Percentiles rank a stretch among this genome's conserved stretches.
Evolutionary conservation across 148 eudicot species (phyloP).

Genomic region (Camellia lanceoleosa): DNA sequence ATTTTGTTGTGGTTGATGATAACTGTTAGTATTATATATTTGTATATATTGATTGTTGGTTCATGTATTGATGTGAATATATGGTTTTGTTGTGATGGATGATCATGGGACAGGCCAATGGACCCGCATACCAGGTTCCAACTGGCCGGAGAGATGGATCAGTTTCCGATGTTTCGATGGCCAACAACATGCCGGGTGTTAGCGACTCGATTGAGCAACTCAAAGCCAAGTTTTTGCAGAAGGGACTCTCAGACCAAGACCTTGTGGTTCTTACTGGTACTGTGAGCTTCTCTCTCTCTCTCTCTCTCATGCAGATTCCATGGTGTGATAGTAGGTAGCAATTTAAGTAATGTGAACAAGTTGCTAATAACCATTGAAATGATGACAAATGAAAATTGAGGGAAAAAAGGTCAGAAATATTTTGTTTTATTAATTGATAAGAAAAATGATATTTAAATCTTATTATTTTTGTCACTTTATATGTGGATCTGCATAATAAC

Average conservation of each 20-base stretch:
- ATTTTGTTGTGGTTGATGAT: too few species aligned
- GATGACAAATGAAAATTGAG: background rate
- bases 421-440: too few species aligned
- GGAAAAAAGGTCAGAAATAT: background rate
- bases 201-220: constrained; percentile 39
- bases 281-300: constrained; percentile 9
- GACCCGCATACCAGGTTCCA: constrained; percentile 47
- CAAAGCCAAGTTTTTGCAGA: constrained; percentile 43
- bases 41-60: too few species aligned
- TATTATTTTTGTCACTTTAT: too few species aligned
- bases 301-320: constrained; percentile 17
- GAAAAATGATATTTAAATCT: too few species aligned
- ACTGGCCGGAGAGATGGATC: constrained; percentile 65
- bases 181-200: constrained; percentile 56
- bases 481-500: too few species aligned
- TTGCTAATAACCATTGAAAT: background rate
- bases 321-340: constrained; percentile 30
- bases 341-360: constrained; percentile 16
- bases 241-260: constrained; percentile 56
- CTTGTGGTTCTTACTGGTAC: constrained; percentile 61
- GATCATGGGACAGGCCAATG: constrained; percentile 26
- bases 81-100: background rate
- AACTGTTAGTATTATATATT: too few species aligned
- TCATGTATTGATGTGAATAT: background rate
- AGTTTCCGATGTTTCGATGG: constrained; percentile 33